Base-by-base conservation (phyloP, 768 basidiomycete species). In the Mycena rosella region DNA sequence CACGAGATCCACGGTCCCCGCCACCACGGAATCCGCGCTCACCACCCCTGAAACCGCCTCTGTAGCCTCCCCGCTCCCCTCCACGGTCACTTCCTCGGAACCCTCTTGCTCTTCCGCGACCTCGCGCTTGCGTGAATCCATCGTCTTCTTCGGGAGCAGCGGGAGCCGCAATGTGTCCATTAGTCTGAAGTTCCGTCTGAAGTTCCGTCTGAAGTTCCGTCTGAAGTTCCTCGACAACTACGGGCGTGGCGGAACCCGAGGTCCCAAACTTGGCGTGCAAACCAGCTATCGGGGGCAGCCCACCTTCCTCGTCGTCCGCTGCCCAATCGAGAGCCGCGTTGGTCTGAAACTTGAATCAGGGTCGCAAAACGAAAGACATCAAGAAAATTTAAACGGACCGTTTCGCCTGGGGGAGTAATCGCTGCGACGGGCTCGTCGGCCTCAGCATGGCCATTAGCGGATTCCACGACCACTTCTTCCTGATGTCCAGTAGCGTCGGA, bases 241-340 rank as follows among this genome's bases (percentile, higher is more conserved):
- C 84, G 27, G 93, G 91, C 0, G 91, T 91, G n/a, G 84, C 87
- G 30, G 89, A 86, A 9, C 89, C 91, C 44, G 93, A 92, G 15
- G 89, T 87, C 8, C 90, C 91, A 73, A 95, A 94, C 70, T 87
- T 88, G 49, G 91, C 91, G 63, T 95, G 93, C 29, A 95, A 83
- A 53, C 86, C 86, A 8, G 89, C 89, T 56, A 96, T 91, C 1
- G 92, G 83, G n/a, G 94, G 94, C 18, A 95, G 86, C 7, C 87
- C 92, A 20, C 84, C 87, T 68, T 91, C 91, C n/a, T 93, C 91
- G 62, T 94, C 92, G 45, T 88, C 89, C 18, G 94, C 92, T 93
- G 94, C 92, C 94, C 94, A 95, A 77, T 95, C 91, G 62, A 95
- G 84, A 29, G 87, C 79, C n/a, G 73, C 78, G 53, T 72, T 74